Conservation (phyloP, 2,329 filamentous ascomycete genomes). For the Alternaria solani region DNA sequence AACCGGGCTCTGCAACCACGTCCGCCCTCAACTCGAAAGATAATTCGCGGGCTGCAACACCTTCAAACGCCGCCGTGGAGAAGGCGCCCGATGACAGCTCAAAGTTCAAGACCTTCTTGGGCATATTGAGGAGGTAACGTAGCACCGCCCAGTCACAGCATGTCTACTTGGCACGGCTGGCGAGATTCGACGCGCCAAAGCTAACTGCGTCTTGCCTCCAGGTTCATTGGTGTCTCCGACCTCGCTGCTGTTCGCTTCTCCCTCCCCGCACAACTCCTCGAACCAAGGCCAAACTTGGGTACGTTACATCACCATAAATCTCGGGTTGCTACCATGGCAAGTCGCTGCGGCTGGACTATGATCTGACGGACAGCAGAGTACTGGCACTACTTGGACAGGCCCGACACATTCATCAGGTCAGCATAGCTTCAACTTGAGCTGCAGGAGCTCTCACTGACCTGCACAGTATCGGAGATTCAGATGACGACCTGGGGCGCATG, state of each 20-base stretch:
- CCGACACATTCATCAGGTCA: slow-evolving; percentile 81
- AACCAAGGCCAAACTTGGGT: slow-evolving; percentile 92
- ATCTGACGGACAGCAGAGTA: slow-evolving; percentile 70
- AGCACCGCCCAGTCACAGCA: slow-evolving; percentile 6
- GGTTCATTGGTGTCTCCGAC: slow-evolving; percentile 95
- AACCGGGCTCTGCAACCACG: slow-evolving; percentile 34
- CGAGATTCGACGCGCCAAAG: slow-evolving; percentile 8
- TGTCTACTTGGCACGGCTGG: not conserved
- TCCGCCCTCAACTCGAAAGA: slow-evolving; percentile 46
- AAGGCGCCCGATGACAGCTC: slow-evolving; percentile 78
- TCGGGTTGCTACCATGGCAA: not conserved
- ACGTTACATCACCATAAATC: slow-evolving; percentile 35
- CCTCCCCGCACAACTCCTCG: slow-evolving; percentile 90
- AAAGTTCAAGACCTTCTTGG: slow-evolving; percentile 87
- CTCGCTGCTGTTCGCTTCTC: slow-evolving; percentile 97
- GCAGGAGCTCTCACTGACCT: slow-evolving; percentile 46
- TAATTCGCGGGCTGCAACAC: slow-evolving; percentile 48
- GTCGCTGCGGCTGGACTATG: slow-evolving; percentile 2
- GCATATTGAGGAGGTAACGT: slow-evolving; percentile 82
- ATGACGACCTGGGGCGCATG: slow-evolving; percentile 92
- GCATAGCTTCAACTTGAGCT: slow-evolving; percentile 22
- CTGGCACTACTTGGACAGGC: slow-evolving; percentile 97
- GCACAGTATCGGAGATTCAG: slow-evolving; percentile 79
- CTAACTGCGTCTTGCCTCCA: slow-evolving; percentile 51
- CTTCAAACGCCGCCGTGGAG: slow-evolving; percentile 53